Percentiles rank a stretch among this genome's conserved stretches.
These are phyloP conservation scores for Plasmodium vinckei DNA, from an alignment of 169 alveolate genomes.

Conservation along the genomic window DNA sequence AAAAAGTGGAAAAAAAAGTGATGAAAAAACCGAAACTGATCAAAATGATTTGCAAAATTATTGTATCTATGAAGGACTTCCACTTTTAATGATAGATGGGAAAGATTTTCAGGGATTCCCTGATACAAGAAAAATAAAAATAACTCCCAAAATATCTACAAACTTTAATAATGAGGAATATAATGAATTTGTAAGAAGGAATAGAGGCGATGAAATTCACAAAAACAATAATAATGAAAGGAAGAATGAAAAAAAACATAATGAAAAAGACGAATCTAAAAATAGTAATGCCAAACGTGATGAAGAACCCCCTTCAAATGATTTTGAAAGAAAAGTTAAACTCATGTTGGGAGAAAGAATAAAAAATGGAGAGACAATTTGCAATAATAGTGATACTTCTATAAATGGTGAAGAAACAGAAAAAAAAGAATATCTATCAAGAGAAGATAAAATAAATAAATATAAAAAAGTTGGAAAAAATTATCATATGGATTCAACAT, in stretches of 20 bases:
- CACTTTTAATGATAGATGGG: constrained; percentile 75
- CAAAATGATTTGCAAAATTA: constrained; percentile 19
- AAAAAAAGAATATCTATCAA: background rate
- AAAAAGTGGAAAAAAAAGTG: background rate
- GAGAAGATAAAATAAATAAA: constrained; percentile 42
- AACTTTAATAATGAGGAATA: constrained; percentile 42
- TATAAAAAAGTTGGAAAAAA: constrained; percentile 71
- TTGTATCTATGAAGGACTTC: constrained; percentile 62
- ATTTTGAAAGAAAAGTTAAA: background rate
- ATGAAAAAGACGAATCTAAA: background rate
- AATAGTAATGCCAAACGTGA: background rate
- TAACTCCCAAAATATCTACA: constrained; percentile 54
- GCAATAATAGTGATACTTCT: constrained; percentile 7
- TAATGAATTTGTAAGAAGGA: constrained; percentile 32
- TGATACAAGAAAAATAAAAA: constrained; percentile 56
- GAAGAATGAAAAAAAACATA: background rate
- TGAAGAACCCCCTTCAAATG: background rate
- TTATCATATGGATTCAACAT: constrained; percentile 37
- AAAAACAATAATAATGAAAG: background rate
- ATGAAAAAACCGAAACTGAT: constrained; percentile 5
- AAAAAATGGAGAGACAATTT: background rate
- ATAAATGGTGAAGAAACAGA: constrained; percentile 4
- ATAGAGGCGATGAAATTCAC: background rate
- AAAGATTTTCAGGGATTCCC: constrained; percentile 65
- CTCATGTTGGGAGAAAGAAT: background rate